Base-by-base conservation (phyloP, 441 rosid species). In the Jatropha multifida region DNA sequence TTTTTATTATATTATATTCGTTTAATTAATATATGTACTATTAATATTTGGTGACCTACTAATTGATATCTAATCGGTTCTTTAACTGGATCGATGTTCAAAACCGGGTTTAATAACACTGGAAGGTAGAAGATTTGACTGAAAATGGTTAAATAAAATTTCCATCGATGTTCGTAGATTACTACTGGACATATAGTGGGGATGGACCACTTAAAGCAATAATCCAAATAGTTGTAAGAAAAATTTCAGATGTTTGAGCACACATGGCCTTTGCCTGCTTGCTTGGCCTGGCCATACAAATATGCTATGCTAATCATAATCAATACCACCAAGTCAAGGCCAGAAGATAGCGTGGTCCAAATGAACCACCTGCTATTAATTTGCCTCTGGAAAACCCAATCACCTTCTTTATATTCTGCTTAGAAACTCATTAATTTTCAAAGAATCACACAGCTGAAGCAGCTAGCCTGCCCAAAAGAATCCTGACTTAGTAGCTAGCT, bases 151-250 rank as follows among this genome's bases (percentile, higher is more conserved):
- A 68, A 32, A 62, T 32, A 55, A 7, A 46, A 32, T 32, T 32
- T 32, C 32, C 1, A 32, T 32, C 32, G 32, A 32, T 32, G 32
- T 32, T 72, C 10, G 66, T 13, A 37, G 44, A 65, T 38, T 23
- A 74, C n/a, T 64, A 54, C 37, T 73, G 42, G 55, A 60, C 54
- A 64, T 54, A 51, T 20, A 38, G 4, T 18, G 68, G 65, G 52
- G 71, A 70, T 70, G 79, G 82, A 79, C 82, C 82, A 71, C 82
- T 18, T 56, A 44, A 68, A 69, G 15, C 38, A 68, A 73, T 17
- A 74, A 78, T 73, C 77, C 74, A 77, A 72, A 73, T 54, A 27
- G 63, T 60, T 41, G 61, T 64, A 71, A 59, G 51, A 60, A 76
- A 72, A 14, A 52, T 56, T 67, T 67, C 77, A 80, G 74, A 72